Base-by-base conservation (phyloP, 192 early-diverging fungal genomes). In the Jimgerdemannia flammicorona region DNA sequence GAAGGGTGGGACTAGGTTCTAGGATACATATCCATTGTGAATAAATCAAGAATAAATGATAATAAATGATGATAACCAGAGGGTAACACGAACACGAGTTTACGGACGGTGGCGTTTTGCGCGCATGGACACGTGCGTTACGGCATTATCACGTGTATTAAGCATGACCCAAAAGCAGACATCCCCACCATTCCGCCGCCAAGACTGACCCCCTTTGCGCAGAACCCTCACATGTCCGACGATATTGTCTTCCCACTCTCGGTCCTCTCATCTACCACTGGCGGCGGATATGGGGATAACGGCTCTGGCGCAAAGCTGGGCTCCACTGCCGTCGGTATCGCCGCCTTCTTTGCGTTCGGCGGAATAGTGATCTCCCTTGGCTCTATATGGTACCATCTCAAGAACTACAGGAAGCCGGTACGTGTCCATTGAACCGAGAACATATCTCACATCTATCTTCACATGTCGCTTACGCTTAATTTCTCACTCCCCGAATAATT, bases 351-450 rank as follows among this genome's bases (percentile, higher is more conserved):
- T 77, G 87, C 86, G 7, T 42, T 86, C 44, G 78, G 78, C 42
- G 84, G 83, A 17, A 86, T 82, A 43, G 39, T 78, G 43, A 83
- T 89, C 17, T 89, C 87, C 11, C 29, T 84, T 3, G 64, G 83
- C 6, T 81, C 88, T 10, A 85, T 87, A 66, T 89, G 84, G 86
- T 79, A 82, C 65, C 88, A 89, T 66, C 78, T 87, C 76, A 89
- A 89, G 66, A 84, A 86, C 78, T 89, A 89, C 54, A 76, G 86
- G 64, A 89, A 89, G 70, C 88, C 88, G 49, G 88, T 87, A 84
- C 69, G 81, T 80, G 66, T 17, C 42, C 29, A 59, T 39, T 4
- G 40, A 40, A 17, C 42, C n/a, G 19, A 8, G 20, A 20, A 11
- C 29, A n/a, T 4, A 20, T 18, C 70, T 43, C 43, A 10, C 70